phyloP scores from a whole-genome alignment of 1,139 yeast genomes.

The Eremothecium sinecaudum region DNA sequence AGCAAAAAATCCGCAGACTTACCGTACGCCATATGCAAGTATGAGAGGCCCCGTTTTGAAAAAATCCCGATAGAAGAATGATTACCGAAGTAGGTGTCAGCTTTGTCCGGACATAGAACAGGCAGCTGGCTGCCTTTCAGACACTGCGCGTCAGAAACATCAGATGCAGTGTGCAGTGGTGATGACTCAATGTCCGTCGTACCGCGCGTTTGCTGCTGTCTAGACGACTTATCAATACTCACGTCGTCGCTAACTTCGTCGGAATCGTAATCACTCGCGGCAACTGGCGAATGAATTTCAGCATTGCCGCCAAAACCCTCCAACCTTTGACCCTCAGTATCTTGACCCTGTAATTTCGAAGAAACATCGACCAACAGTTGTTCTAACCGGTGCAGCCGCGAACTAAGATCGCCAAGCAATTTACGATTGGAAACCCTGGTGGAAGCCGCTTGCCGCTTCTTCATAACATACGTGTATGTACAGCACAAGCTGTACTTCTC shows the following conservation, averaged over 20 bases:
- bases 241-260: no score
- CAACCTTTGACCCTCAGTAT: background rate
- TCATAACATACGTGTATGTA: conserved; percentile 11
- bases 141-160: background rate
- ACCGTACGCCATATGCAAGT: conserved; percentile 6
- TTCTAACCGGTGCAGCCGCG: conserved; percentile 8
- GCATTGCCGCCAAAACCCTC: no score
- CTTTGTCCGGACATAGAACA: conserved; percentile 1
- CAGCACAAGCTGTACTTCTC: conserved; percentile 26
- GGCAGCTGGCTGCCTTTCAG: no score
- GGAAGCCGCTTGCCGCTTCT: conserved; percentile 6
- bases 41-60: conserved; percentile 6
- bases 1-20: conserved; percentile 3
- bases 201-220: no score
- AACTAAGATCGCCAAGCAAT: conserved; percentile 6
- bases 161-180: background rate
- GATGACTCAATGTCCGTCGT: background rate
- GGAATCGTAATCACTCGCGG: no score
- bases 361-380: conserved; percentile 4
- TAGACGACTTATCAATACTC: no score
- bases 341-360: background rate
- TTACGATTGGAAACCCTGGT: conserved; percentile 9
- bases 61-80: conserved; percentile 8
- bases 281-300: no score
- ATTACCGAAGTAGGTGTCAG: conserved; percentile 5